Conservation (phyloP, 1,284 basidiomycete species). For the Anthracocystis walkeri region DNA sequence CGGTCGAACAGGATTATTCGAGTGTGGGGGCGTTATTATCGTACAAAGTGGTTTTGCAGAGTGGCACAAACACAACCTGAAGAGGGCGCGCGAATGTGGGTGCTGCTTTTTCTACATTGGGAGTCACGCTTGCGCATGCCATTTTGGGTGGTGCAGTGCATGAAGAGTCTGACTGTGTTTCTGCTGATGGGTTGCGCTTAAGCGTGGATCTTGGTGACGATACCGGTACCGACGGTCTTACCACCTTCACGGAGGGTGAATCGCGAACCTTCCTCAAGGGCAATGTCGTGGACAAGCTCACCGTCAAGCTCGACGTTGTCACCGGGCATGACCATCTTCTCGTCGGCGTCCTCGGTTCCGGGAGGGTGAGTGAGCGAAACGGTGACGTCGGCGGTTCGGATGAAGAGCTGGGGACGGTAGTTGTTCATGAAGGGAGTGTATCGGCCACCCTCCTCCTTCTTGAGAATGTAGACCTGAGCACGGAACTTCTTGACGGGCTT, state of each 20-base stretch:
- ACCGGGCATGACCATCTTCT: conserved; percentile 91
- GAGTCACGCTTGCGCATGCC: conserved; percentile 11
- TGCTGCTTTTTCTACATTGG: neutral
- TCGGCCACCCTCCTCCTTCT: conserved; percentile 97
- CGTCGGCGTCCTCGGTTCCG: conserved; percentile 72
- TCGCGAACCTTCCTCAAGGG: conserved; percentile 89
- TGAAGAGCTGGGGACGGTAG: conserved; percentile 95
- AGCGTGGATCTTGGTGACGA: conserved; percentile 65
- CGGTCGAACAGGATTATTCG: conserved; percentile 15
- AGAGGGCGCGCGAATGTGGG: neutral
- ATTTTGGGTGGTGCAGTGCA: conserved; percentile 15
- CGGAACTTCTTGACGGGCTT: conserved; percentile 91
- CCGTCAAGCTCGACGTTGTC: conserved; percentile 96
- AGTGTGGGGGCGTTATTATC: conserved; percentile 28
- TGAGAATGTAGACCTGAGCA: conserved; percentile 74
- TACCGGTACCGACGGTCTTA: conserved; percentile 76
- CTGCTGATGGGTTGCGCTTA: conserved; percentile 19
- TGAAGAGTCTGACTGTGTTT: neutral
- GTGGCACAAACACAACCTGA: neutral
- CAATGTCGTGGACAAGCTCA: conserved; percentile 86
- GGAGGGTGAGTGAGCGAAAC: conserved; percentile 87
- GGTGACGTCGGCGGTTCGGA: conserved; percentile 95
- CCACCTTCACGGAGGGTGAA: conserved; percentile 98
- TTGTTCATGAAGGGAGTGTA: conserved; percentile 97
- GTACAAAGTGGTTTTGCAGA: conserved; percentile 26